These are phyloP conservation scores for Candida freyschussii DNA, from an alignment of 1,139 yeast species.

Conservation along the genomic window DNA sequence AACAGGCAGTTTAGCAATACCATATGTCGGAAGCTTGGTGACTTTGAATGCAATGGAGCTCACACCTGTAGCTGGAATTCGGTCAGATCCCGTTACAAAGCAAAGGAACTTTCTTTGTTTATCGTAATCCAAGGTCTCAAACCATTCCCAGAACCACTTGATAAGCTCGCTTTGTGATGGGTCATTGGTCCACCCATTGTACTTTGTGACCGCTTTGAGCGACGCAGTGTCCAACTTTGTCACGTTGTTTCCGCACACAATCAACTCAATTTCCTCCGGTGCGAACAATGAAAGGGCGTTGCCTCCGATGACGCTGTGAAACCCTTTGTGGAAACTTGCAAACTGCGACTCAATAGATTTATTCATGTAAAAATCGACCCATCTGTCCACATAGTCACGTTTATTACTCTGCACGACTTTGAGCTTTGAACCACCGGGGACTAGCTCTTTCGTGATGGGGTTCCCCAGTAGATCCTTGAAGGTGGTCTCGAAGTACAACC, in stretches of 20 bases:
- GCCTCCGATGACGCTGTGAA: conserved; percentile 71
- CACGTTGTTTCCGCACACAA: conserved; percentile 74
- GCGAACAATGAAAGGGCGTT: conserved; percentile 73
- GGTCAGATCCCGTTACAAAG: conserved; percentile 86
- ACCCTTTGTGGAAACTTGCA: conserved; percentile 61
- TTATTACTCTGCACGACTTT: conserved; percentile 55
- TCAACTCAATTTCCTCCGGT: conserved; percentile 73
- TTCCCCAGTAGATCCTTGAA: conserved; percentile 38
- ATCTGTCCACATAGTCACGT: conserved; percentile 53
- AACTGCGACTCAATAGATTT: conserved; percentile 51
- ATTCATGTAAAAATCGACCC: conserved; percentile 56
- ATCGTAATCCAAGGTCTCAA: conserved; percentile 39
- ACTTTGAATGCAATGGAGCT: conserved; percentile 69
- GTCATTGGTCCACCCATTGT: conserved; percentile 54
- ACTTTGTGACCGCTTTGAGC: conserved; percentile 66
- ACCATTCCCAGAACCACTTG: conserved; percentile 83
- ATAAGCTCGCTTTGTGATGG: conserved; percentile 38
- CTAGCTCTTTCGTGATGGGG: conserved; percentile 41
- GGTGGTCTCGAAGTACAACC: conserved; percentile 45
- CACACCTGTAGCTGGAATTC: conserved; percentile 90
- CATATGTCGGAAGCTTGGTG: conserved; percentile 53
- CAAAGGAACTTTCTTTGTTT: conserved; percentile 60
- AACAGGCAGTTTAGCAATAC: conserved; percentile 57
- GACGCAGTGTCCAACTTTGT: conserved; percentile 58
- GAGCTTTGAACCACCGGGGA: conserved; percentile 49